Conservation (phyloP, 2,329 filamentous ascomycete genomes). For the Ophiocordyceps sinensis region DNA sequence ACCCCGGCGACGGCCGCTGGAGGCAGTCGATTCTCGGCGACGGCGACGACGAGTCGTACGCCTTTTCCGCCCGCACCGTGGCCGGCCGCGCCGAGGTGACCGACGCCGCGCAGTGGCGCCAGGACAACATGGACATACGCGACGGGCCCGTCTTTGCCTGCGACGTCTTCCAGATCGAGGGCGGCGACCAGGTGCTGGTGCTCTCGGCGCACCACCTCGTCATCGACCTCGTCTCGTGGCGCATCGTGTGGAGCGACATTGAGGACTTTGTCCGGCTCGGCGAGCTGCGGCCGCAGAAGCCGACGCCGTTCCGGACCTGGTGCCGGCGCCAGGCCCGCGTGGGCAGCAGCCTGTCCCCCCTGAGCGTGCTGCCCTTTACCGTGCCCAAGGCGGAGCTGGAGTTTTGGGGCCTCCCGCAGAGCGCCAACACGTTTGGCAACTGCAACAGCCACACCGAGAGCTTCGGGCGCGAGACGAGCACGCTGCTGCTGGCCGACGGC, state of each 20-base stretch:
- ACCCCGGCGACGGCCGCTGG: conserved; percentile 3
- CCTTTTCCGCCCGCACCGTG: not conserved
- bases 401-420: conserved; percentile 5
- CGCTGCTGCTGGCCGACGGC: conserved; percentile 7
- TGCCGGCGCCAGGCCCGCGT: not conserved
- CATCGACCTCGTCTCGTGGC: conserved; percentile 34
- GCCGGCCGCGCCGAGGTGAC: not conserved
- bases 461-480: not conserved
- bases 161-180: conserved; percentile 4
- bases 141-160: conserved; percentile 8
- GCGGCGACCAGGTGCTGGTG: conserved; percentile 2
- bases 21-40: conserved; percentile 9
- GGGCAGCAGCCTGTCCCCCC: not conserved
- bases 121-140: conserved; percentile 3
- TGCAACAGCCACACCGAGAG: conserved; percentile 3
- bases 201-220: conserved; percentile 7
- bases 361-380: conserved; percentile 1
- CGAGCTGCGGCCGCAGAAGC: conserved; percentile 5
- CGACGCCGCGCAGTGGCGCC: not conserved
- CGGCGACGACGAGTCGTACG: not conserved
- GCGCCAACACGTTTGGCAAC: conserved; percentile 2
- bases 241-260: conserved; percentile 13
- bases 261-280: conserved; percentile 2
- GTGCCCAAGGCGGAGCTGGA: conserved; percentile 5
- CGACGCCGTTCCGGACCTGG: conserved; percentile 21